Evolutionary conservation across 139 green algal genomes (phyloP).

Genomic region (Chlamydomonas sp.): DNA sequence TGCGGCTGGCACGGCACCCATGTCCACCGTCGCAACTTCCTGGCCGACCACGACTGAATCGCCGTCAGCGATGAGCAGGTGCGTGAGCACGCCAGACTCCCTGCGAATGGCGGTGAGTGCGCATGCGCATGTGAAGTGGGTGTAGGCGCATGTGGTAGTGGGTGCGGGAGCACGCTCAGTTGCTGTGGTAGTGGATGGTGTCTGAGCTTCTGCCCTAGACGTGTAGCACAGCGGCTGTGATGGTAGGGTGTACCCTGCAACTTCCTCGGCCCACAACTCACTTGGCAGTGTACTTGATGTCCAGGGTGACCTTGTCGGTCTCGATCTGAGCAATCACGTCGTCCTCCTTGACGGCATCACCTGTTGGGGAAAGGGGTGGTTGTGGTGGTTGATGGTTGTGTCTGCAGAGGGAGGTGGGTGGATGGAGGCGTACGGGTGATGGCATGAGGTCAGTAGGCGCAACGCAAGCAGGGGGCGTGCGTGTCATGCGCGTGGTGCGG

Average conservation of each 20-base stretch:
- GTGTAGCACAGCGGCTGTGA: slow-evolving; percentile 49
- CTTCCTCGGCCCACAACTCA: too few species aligned
- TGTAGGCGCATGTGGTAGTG: too few species aligned
- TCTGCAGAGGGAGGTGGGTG: background rate
- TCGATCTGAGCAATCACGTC: slow-evolving; percentile 96
- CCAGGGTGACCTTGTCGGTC: slow-evolving; percentile 95
- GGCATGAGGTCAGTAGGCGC: too few species aligned
- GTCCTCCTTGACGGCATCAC: slow-evolving; percentile 79
- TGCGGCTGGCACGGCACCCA: background rate
- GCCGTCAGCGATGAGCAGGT: slow-evolving; percentile 61
- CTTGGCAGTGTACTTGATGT: slow-evolving; percentile 71
- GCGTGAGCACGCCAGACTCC: slow-evolving; percentile 44
- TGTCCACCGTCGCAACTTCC: slow-evolving; percentile 62
- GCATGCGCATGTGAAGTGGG: too few species aligned
- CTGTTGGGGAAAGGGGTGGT: slow-evolving; percentile 33
- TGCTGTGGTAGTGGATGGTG: background rate
- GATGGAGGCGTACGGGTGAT: too few species aligned
- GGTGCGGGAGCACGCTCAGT: too few species aligned
- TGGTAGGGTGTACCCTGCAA: too few species aligned
- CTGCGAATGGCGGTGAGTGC: too few species aligned
- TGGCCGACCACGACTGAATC: slow-evolving; percentile 87
- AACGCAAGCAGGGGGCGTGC: too few species aligned
- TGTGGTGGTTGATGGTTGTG: background rate
- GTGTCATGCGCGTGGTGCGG: background rate
- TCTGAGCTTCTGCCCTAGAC: slow-evolving; percentile 30